Conservation (phyloP, 306 rosid genomes). For the Acacia acuminata region DNA sequence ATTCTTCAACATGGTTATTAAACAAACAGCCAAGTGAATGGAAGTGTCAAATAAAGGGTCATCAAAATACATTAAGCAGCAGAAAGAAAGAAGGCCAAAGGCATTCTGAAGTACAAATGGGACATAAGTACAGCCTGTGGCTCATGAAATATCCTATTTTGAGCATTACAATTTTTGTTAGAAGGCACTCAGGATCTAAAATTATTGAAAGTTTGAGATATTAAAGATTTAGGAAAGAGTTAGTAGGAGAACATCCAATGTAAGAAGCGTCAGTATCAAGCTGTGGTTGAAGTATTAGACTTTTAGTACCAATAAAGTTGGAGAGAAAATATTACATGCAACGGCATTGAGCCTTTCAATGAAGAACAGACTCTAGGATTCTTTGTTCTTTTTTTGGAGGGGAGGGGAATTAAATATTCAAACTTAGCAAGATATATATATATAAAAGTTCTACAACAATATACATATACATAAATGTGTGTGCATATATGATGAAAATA, state of each 20-base stretch:
- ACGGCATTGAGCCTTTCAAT: too few relatives aligned
- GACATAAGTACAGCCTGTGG: not conserved
- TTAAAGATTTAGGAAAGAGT: not conserved
- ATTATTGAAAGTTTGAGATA: not conserved
- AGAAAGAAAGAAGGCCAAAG: not conserved
- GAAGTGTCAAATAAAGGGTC: not conserved
- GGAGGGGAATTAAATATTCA: too few relatives aligned
- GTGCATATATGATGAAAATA: too few relatives aligned
- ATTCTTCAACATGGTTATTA: not conserved
- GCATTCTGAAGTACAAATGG: constrained; percentile 10
- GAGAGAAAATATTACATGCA: too few relatives aligned
- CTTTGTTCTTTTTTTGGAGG: too few relatives aligned
- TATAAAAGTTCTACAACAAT: too few relatives aligned
- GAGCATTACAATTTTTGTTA: not conserved
- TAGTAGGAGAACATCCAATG: not conserved
- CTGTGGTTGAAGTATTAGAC: too few relatives aligned
- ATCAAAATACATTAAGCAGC: not conserved
- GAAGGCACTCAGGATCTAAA: not conserved
- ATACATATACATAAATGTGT: too few relatives aligned
- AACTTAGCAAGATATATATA: too few relatives aligned
- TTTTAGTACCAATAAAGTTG: too few relatives aligned
- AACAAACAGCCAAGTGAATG: constrained; percentile 25
- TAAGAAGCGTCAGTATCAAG: too few relatives aligned
- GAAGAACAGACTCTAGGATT: too few relatives aligned
- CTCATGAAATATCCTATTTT: not conserved